phyloP scores from a whole-genome alignment of 1,139 yeast species.

The Yamadazyma pseudoaaseri region DNA sequence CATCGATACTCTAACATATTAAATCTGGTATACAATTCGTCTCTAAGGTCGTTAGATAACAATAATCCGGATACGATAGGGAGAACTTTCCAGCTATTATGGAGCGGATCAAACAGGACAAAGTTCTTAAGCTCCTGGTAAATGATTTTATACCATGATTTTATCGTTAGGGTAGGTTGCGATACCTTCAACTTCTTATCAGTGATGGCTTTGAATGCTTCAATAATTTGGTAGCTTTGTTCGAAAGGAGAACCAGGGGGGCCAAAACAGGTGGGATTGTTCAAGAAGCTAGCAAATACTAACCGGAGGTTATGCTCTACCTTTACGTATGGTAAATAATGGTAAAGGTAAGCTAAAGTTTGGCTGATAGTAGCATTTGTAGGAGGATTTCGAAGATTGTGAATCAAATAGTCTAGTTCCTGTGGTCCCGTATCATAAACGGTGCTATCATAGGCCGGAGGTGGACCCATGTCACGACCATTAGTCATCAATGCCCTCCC shows the following conservation, averaged over 20 bases:
- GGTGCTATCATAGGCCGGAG: neutral
- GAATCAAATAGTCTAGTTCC: constrained; percentile 48
- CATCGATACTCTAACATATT: constrained; percentile 29
- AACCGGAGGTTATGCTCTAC: constrained; percentile 55
- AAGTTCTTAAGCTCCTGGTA: constrained; percentile 36
- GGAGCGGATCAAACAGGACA: constrained; percentile 24
- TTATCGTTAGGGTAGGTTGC: constrained; percentile 57
- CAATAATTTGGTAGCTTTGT: constrained; percentile 40
- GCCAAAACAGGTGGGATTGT: constrained; percentile 46
- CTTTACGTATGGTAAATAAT: constrained; percentile 62
- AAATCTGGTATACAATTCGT: constrained; percentile 28
- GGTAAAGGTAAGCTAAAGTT: constrained; percentile 52
- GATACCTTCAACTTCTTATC: constrained; percentile 57
- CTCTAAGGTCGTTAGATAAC: constrained; percentile 39
- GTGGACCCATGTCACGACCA: constrained; percentile 3
- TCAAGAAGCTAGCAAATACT: constrained; percentile 49
- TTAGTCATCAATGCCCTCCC: constrained; percentile 15
- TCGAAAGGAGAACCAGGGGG: constrained; percentile 36
- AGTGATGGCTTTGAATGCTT: constrained; percentile 47
- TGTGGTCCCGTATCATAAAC: constrained; percentile 25
- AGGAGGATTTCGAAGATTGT: constrained; percentile 14
- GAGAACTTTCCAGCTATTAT: constrained; percentile 53
- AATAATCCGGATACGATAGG: constrained; percentile 58
- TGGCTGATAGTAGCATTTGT: constrained; percentile 23
- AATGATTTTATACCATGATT: constrained; percentile 49